A percentile compares a stretch with the other conserved stretches of the same genome.
Evolutionary conservation across 345 rosid species (phyloP).

Genomic region (Toxicodendron radicans): DNA sequence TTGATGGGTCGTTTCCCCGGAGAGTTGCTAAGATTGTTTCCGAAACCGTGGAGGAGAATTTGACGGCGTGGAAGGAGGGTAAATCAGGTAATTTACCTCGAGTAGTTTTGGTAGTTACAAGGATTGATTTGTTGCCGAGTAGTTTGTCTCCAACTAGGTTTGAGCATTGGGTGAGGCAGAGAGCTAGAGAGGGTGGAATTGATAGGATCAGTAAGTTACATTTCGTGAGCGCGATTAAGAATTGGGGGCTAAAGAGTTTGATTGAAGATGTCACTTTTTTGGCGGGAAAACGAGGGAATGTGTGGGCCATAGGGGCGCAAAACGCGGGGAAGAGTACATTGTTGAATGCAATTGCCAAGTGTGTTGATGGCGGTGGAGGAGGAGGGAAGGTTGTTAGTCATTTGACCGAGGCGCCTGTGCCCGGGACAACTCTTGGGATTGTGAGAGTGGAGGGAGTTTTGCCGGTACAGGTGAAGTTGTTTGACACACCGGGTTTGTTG

Average conservation of each 20-base stretch:
- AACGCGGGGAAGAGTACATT: conserved; percentile 91
- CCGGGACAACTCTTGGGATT: conserved; percentile 88
- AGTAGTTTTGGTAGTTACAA: conserved; percentile 75
- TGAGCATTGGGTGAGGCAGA: conserved; percentile 85
- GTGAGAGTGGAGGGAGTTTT: conserved; percentile 81
- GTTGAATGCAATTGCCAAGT: conserved; percentile 74
- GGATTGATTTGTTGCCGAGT: conserved; percentile 82
- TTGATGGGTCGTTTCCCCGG: conserved; percentile 87
- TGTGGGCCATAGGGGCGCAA: conserved; percentile 91
- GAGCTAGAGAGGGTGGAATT: conserved; percentile 80
- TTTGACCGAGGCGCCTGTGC: conserved; percentile 91
- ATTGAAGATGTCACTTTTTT: conserved; percentile 67
- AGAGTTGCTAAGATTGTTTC: conserved; percentile 78
- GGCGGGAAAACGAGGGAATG: conserved; percentile 86
- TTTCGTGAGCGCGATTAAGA: conserved; percentile 79
- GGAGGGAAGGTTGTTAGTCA: conserved; percentile 42
- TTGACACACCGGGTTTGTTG: conserved; percentile 89
- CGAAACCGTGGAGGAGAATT: conserved; percentile 64
- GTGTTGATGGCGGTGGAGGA: conserved; percentile 35
- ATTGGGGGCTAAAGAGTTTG: conserved; percentile 83
- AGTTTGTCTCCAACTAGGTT: conserved; percentile 66
- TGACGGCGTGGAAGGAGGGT: conserved; percentile 74
- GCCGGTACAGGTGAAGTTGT: conserved; percentile 74
- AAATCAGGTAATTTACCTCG: conserved; percentile 83
- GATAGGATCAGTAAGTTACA: conserved; percentile 67